These are phyloP conservation scores for Neolecta irregularis DNA, from an alignment of 1,139 yeast species.

Conservation along the genomic window DNA sequence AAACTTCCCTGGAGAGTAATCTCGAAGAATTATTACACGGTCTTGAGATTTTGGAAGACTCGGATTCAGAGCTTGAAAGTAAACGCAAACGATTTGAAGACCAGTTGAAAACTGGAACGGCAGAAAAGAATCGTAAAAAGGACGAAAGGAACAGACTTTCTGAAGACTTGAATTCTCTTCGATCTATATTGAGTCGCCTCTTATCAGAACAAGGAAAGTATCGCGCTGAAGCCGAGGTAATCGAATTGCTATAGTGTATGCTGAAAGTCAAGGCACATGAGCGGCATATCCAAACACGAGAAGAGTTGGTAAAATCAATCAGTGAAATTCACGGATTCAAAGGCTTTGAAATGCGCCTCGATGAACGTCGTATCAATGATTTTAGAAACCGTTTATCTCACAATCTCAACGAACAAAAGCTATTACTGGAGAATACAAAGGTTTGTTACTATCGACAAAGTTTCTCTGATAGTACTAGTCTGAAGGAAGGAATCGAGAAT, in stretches of 20 bases:
- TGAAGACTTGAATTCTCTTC: not conserved
- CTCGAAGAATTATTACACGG: constrained; percentile 7
- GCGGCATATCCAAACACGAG: constrained; percentile 18
- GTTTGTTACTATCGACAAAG: constrained; percentile 1
- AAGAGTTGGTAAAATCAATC: constrained; percentile 7
- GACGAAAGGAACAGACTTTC: constrained; percentile 8
- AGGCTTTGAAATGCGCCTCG: not conserved
- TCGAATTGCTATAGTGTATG: not conserved
- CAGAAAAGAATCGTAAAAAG: constrained; percentile 13
- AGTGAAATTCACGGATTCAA: constrained; percentile 7
- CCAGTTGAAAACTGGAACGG: constrained; percentile 27
- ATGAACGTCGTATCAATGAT: not conserved
- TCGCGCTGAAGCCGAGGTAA: constrained; percentile 31
- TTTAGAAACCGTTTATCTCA: not conserved
- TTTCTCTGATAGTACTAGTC: not conserved
- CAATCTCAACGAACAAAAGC: not conserved
- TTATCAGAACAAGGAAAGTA: constrained; percentile 45
- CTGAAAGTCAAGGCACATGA: constrained; percentile 19
- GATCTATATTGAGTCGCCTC: constrained; percentile 14
- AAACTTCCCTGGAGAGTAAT: constrained; percentile 18
- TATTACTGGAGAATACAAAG: constrained; percentile 8
- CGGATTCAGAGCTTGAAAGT: constrained; percentile 36
- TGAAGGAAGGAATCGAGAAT: constrained; percentile 2
- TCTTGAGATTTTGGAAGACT: constrained; percentile 28
- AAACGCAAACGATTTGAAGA: constrained; percentile 41